Percentiles rank a stretch among this genome's conserved stretches.
phyloP scores from a whole-genome alignment of 371 early-diverging fungal genomes.

The Mortierella sp. region DNA sequence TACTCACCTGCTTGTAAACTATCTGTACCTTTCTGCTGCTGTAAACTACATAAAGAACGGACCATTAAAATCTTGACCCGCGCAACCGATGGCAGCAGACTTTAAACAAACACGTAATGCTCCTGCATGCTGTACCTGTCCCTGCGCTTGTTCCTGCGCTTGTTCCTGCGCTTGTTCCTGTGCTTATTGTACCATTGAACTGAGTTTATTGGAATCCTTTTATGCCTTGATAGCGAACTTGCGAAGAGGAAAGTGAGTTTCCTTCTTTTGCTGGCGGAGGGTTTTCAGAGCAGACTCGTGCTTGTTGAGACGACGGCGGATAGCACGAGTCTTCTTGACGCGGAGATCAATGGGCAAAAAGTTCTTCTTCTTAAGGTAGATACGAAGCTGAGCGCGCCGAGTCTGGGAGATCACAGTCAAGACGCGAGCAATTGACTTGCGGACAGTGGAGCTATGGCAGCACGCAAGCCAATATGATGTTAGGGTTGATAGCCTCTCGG shows the following conservation, averaged over 20 bases:
- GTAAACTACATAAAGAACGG: slow-evolving; percentile 9
- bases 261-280: slow-evolving; percentile 83
- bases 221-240: slow-evolving; percentile 89
- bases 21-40: slow-evolving; percentile 19
- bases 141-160: not conserved
- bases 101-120: not conserved
- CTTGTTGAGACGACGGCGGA: slow-evolving; percentile 91
- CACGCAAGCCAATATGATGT: not conserved
- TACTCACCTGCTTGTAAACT: slow-evolving; percentile 19
- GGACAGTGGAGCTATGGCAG: slow-evolving; percentile 70
- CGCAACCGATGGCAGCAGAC: not conserved
- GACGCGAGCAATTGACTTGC: slow-evolving; percentile 93
- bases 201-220: too few species aligned
- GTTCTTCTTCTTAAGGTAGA: slow-evolving; percentile 90
- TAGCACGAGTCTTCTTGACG: slow-evolving; percentile 95
- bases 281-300: slow-evolving; percentile 76
- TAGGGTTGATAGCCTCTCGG: not conserved
- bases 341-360: slow-evolving; percentile 92
- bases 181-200: too few species aligned
- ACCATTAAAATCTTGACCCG: not conserved
- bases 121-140: not conserved
- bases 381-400: slow-evolving; percentile 83
- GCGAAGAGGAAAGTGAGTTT: slow-evolving; percentile 85
- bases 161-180: not conserved
- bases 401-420: slow-evolving; percentile 93